Evolutionary conservation across 495 filamentous ascomycete species (phyloP).

Genomic region (Xylaria sp.): DNA sequence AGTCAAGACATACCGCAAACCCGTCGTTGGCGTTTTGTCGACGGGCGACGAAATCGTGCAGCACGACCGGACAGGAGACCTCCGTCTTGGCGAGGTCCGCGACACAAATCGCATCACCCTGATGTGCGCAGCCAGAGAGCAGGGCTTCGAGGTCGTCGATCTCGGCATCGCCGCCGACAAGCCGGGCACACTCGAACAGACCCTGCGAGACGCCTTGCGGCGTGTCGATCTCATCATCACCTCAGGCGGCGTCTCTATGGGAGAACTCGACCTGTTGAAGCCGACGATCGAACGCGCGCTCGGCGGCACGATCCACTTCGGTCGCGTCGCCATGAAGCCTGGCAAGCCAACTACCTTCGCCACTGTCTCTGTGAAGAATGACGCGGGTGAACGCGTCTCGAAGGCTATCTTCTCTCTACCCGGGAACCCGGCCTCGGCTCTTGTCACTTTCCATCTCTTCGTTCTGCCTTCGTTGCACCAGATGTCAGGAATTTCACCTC

Average conservation of each 20-base stretch:
- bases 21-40: constrained; percentile 84
- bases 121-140: constrained; percentile 74
- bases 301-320: constrained; percentile 95
- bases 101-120: constrained; percentile 92
- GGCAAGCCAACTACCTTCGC: constrained; percentile 98
- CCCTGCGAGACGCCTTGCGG: constrained; percentile 74
- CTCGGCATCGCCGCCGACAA: constrained; percentile 88
- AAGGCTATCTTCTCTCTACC: constrained; percentile 91
- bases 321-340: constrained; percentile 95
- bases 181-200: constrained; percentile 75
- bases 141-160: constrained; percentile 81
- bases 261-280: constrained; percentile 95
- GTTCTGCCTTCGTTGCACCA: constrained; percentile 87
- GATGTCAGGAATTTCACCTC: constrained; percentile 63
- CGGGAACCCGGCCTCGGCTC: constrained; percentile 90
- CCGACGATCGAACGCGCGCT: constrained; percentile 92
- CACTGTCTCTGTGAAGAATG: constrained; percentile 73
- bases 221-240: constrained; percentile 86
- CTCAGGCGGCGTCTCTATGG: constrained; percentile 96
- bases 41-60: constrained; percentile 94
- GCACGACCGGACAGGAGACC: constrained; percentile 66
- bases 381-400: constrained; percentile 60
- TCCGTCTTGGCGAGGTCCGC: constrained; percentile 83
- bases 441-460: constrained; percentile 94
- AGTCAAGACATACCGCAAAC: constrained; percentile 78